A percentile compares a stretch with the other conserved stretches of the same genome.
Evolutionary conservation across 345 rosid genomes (phyloP).

Genomic region (Rhizophora apiculata): DNA sequence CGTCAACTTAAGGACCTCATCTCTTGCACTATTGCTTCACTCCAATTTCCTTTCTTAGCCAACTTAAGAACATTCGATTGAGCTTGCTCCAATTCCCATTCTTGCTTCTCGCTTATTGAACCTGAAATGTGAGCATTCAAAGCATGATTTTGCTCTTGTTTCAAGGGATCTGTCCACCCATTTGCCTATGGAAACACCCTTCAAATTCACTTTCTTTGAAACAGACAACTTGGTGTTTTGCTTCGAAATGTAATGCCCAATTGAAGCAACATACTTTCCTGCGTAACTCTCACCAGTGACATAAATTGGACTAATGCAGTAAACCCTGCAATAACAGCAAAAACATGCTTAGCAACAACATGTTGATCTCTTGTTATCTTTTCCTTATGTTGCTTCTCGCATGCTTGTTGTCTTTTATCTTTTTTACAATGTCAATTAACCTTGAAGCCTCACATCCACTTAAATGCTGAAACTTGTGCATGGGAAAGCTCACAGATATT

Average conservation of each 20-base stretch:
- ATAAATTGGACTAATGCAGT: conserved; percentile 44
- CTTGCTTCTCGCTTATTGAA: conserved; percentile 61
- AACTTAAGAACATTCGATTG: conserved; percentile 45
- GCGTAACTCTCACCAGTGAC: conserved; percentile 77
- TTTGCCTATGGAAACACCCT: conserved; percentile 67
- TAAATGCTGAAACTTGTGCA: no score
- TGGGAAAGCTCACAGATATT: no score
- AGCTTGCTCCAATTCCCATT: conserved; percentile 46
- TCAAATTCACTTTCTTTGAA: conserved; percentile 39
- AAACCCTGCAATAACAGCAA: conserved; percentile 45
- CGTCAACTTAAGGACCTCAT: conserved; percentile 27
- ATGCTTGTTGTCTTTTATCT: no score
- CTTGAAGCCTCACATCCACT: no score
- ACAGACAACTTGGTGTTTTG: conserved; percentile 27
- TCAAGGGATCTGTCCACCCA: conserved; percentile 64
- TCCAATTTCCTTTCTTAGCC: conserved; percentile 46
- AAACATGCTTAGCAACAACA: conserved; percentile 55
- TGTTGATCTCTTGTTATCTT: conserved; percentile 60
- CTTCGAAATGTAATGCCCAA: conserved; percentile 58
- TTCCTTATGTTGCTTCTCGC: neutral
- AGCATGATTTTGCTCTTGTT: conserved; percentile 51
- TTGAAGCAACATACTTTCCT: conserved; percentile 66
- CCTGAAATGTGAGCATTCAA: conserved; percentile 52
- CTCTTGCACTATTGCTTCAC: conserved; percentile 60
- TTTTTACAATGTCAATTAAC: no score